These are phyloP conservation scores for Globisporangium cylindrosporum DNA, from an alignment of 352 stramenopile species.

Conservation along the genomic window DNA sequence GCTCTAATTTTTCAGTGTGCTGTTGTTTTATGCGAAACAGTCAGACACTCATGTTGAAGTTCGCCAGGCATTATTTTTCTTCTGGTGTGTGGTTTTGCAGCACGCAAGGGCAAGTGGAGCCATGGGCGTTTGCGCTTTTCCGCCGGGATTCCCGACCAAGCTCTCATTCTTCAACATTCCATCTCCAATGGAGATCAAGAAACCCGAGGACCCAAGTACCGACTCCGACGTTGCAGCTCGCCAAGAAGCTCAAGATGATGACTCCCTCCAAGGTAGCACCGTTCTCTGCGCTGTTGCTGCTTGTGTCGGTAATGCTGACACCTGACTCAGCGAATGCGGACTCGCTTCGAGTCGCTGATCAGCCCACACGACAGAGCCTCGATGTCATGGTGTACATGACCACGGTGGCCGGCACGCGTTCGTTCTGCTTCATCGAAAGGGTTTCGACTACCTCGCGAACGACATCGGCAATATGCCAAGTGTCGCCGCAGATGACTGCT, in stretches of 20 bases:
- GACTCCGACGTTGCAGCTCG: neutral
- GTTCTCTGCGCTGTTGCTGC: neutral
- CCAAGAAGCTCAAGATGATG: neutral
- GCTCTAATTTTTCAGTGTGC: too few species aligned
- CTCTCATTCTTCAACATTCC: neutral
- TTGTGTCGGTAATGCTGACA: neutral
- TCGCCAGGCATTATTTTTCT: neutral
- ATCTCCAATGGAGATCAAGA: neutral
- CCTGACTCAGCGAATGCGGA: neutral
- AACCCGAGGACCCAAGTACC: neutral
- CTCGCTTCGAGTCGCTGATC: neutral
- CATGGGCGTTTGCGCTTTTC: too few species aligned
- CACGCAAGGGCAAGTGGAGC: neutral
- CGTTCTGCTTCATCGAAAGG: conserved; percentile 22
- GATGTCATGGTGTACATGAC: conserved; percentile 1
- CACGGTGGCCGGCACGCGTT: too few species aligned
- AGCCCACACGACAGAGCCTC: neutral
- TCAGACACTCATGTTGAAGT: neutral
- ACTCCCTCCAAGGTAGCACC: neutral
- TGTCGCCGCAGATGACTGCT: conserved; percentile 21
- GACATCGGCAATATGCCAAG: conserved; percentile 23
- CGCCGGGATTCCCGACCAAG: too few species aligned
- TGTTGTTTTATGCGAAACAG: neutral
- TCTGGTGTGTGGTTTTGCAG: neutral
- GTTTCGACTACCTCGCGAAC: conserved; percentile 38